Conservation (phyloP, 1,284 basidiomycete genomes). For the Ceratobasidium sp. region DNA sequence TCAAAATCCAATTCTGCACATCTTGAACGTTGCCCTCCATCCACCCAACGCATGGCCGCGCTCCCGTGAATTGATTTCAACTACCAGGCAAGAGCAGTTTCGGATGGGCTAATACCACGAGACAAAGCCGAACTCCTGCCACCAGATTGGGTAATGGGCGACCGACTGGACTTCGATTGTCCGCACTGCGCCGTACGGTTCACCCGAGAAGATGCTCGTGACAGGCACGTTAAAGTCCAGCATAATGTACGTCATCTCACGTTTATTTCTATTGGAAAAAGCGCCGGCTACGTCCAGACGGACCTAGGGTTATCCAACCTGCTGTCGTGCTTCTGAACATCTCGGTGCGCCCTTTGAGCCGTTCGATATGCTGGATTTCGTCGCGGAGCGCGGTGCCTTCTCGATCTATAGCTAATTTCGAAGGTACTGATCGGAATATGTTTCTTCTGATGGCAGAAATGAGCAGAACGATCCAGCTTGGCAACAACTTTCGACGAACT, state of each 20-base stretch:
- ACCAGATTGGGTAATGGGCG: conserved; percentile 40
- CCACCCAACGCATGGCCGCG: too few relatives aligned
- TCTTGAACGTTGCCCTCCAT: too few relatives aligned
- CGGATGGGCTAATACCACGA: conserved; percentile 36
- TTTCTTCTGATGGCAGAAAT: conserved; percentile 43
- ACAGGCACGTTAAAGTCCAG: conserved; percentile 42
- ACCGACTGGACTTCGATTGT: conserved; percentile 39
- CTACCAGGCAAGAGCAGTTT: conserved; percentile 35
- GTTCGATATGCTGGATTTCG: conserved; percentile 13
- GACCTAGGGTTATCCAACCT: not conserved
- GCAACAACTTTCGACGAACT: not conserved
- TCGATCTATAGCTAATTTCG: conserved; percentile 24
- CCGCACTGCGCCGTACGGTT: conserved; percentile 39
- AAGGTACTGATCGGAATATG: conserved; percentile 12
- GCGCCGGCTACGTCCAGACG: conserved; percentile 2
- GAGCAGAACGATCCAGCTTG: conserved; percentile 21
- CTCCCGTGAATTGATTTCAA: not conserved
- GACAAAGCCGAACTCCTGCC: conserved; percentile 34
- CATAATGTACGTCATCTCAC: conserved; percentile 38
- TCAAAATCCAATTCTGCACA: too few relatives aligned
- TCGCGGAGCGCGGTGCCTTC: not conserved
- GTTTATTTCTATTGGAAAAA: not conserved
- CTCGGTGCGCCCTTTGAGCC: conserved; percentile 6
- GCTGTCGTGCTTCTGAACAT: too few relatives aligned
- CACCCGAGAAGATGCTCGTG: conserved; percentile 38